Conservation (phyloP, 2,329 filamentous ascomycete genomes). For the Metarhizium anisopliae region DNA sequence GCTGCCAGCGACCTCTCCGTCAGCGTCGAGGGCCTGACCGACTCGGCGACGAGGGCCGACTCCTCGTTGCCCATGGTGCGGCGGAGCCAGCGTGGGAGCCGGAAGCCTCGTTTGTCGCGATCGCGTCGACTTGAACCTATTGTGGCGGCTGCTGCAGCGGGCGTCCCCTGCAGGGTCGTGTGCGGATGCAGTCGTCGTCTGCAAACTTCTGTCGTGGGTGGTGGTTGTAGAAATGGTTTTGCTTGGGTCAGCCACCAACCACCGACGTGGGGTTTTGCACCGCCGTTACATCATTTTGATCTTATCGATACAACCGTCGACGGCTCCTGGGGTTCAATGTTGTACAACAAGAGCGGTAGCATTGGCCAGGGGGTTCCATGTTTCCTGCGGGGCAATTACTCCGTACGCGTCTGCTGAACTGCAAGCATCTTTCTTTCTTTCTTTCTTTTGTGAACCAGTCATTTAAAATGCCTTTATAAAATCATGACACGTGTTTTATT, state of each 20-base stretch:
- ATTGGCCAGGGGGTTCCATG: neutral
- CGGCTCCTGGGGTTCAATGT: too few relatives aligned
- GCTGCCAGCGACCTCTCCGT: slow-evolving; percentile 59
- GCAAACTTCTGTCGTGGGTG: too few relatives aligned
- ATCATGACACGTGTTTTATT: too few relatives aligned
- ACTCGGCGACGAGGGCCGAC: slow-evolving; percentile 55
- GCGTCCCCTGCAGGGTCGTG: neutral
- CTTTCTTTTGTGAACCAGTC: too few relatives aligned
- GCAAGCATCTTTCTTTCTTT: too few relatives aligned
- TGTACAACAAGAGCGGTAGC: neutral
- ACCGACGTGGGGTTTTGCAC: slow-evolving; percentile 1
- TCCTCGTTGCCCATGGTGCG: slow-evolving; percentile 79
- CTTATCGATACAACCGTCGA: slow-evolving; percentile 8
- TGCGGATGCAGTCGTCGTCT: neutral
- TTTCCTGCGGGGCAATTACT: too few relatives aligned
- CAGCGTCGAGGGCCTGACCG: slow-evolving; percentile 55
- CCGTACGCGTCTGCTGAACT: too few relatives aligned
- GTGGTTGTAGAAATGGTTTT: neutral
- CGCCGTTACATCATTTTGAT: slow-evolving; percentile 6
- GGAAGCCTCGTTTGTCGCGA: slow-evolving; percentile 24
- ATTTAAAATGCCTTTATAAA: too few relatives aligned
- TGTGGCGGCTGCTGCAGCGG: slow-evolving; percentile 14
- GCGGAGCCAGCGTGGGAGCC: slow-evolving; percentile 22
- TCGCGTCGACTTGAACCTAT: slow-evolving; percentile 31
- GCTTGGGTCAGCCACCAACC: neutral